A percentile compares a stretch with the other conserved stretches of the same genome.
Evolutionary conservation across 192 early-diverging fungal species (phyloP).

Genomic region (Spinellus fusiger): DNA sequence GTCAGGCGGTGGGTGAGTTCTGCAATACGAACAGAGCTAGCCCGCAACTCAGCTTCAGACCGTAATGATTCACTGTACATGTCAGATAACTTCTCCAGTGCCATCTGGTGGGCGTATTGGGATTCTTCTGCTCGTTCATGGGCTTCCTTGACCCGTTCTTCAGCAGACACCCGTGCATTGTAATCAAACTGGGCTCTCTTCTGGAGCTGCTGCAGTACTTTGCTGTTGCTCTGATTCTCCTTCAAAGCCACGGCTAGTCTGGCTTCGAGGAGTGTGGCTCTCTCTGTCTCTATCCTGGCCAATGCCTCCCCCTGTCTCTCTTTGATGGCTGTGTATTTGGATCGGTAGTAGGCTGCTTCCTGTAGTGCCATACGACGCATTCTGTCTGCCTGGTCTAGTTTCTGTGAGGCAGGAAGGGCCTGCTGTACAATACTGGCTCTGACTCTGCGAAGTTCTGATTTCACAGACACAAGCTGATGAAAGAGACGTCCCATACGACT

Average conservation of each 20-base stretch:
- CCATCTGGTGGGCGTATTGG: conserved; percentile 44
- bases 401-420: conserved; percentile 46
- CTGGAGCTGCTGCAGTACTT: conserved; percentile 40
- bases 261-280: conserved; percentile 42
- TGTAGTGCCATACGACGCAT: conserved; percentile 50
- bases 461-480: conserved; percentile 47
- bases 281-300: conserved; percentile 33
- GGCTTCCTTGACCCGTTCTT: conserved; percentile 43
- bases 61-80: conserved; percentile 39
- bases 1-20: conserved; percentile 23
- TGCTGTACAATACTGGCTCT: conserved; percentile 45
- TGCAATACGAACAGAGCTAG: conserved; percentile 28
- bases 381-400: conserved; percentile 44
- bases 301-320: conserved; percentile 31
- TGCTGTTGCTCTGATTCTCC: conserved; percentile 36
- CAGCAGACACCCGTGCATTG: conserved; percentile 36
- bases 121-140: conserved; percentile 47
- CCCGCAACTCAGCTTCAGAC: conserved; percentile 39
- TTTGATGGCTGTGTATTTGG: conserved; percentile 46
- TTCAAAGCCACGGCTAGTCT: conserved; percentile 36
- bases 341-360: conserved; percentile 53
- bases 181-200: conserved; percentile 43
- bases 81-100: conserved; percentile 38
- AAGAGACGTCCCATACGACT: conserved; percentile 31
- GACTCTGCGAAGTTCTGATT: conserved; percentile 44